Conservation (phyloP, 805 yeast genomes). For the Wickerhamiella qilinensis region DNA sequence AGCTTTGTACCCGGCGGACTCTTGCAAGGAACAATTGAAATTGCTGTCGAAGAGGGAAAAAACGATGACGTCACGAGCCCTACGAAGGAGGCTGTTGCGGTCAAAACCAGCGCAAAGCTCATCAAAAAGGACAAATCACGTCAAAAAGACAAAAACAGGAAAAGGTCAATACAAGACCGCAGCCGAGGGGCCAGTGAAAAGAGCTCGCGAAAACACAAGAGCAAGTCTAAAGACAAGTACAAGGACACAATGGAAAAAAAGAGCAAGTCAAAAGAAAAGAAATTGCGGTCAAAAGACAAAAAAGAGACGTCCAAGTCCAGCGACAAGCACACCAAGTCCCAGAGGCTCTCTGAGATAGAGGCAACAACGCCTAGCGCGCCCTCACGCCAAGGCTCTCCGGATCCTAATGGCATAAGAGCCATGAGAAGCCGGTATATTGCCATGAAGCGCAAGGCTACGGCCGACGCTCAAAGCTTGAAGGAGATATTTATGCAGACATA, state of each 20-base stretch:
- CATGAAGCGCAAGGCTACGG: slow-evolving; percentile 81
- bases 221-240: slow-evolving; percentile 16
- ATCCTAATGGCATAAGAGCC: slow-evolving; percentile 40
- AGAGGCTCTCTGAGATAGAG: not conserved
- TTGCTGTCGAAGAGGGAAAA: slow-evolving; percentile 13
- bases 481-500: slow-evolving; percentile 70
- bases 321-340: slow-evolving; percentile 2
- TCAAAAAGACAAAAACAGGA: slow-evolving; percentile 13
- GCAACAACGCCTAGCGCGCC: slow-evolving; percentile 11
- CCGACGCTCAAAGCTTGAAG: slow-evolving; percentile 75
- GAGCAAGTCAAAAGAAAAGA: slow-evolving; percentile 18
- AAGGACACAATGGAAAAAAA: slow-evolving; percentile 19
- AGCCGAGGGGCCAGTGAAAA: slow-evolving; percentile 13
- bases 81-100: slow-evolving; percentile 3
- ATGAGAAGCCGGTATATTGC: slow-evolving; percentile 76
- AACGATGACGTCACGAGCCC: slow-evolving; percentile 13
- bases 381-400: slow-evolving; percentile 19
- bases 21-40: slow-evolving; percentile 69
- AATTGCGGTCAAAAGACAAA: slow-evolving; percentile 18
- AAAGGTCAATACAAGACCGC: too few species aligned
- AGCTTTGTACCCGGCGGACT: slow-evolving; percentile 76
- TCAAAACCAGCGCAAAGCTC: slow-evolving; percentile 12
- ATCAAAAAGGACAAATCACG: slow-evolving; percentile 18
- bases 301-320: slow-evolving; percentile 14
- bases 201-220: slow-evolving; percentile 10